Evolutionary conservation across 805 yeast genomes (phyloP).

Genomic region (Candida parachauliodes): DNA sequence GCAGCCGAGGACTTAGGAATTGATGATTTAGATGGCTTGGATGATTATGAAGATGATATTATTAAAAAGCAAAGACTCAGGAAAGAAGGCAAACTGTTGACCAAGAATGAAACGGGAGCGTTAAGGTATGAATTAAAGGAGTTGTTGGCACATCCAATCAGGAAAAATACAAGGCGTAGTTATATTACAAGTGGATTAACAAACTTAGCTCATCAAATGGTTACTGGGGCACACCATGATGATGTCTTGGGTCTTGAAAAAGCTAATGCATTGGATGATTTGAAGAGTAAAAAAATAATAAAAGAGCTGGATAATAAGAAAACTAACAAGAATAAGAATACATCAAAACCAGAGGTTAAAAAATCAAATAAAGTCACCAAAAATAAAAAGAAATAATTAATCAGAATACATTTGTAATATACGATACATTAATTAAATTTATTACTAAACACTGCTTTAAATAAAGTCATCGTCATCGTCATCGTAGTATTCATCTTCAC

Average conservation of each 20-base stretch:
- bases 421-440: slow-evolving; percentile 1
- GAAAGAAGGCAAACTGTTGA: slow-evolving; percentile 36
- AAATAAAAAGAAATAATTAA: neutral
- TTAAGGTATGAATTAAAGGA: slow-evolving; percentile 51
- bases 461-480: slow-evolving; percentile 48
- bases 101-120: slow-evolving; percentile 45
- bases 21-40: slow-evolving; percentile 64
- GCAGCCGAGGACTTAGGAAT: slow-evolving; percentile 94
- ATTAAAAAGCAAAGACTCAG: slow-evolving; percentile 60
- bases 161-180: slow-evolving; percentile 63
- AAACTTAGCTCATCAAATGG: slow-evolving; percentile 74
- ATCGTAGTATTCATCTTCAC: slow-evolving; percentile 80
- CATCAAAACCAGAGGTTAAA: slow-evolving; percentile 4
- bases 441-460: neutral
- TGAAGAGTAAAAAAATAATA: slow-evolving; percentile 25
- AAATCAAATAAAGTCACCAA: neutral
- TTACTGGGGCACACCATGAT: slow-evolving; percentile 63
- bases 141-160: slow-evolving; percentile 49
- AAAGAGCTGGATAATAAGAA: slow-evolving; percentile 10
- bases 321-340: slow-evolving; percentile 7
- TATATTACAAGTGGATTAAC: slow-evolving; percentile 77
- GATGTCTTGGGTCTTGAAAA: slow-evolving; percentile 67
- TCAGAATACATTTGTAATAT: slow-evolving; percentile 1
- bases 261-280: slow-evolving; percentile 63
- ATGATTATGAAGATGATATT: slow-evolving; percentile 58